These are phyloP conservation scores for Cercospora sp. DNA, from an alignment of 2,329 filamentous ascomycete species.

Conservation along the genomic window DNA sequence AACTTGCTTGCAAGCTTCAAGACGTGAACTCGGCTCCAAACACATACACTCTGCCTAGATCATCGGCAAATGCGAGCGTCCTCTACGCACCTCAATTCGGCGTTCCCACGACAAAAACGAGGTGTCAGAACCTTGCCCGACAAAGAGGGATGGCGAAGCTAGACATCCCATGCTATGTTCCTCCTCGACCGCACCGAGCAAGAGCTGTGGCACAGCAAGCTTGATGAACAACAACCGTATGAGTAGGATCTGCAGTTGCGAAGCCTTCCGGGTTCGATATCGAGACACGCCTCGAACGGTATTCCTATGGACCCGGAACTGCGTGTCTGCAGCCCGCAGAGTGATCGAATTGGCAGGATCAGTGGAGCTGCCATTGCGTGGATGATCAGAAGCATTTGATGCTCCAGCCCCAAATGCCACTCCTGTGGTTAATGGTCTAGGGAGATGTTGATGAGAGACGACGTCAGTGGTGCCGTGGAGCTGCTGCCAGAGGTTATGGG, in stretches of 20 bases:
- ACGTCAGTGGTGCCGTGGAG: background rate
- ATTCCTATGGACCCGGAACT: background rate
- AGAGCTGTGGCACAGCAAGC: background rate
- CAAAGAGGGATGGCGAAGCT: background rate
- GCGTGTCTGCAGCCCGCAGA: background rate
- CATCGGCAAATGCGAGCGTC: background rate
- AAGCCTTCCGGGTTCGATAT: background rate
- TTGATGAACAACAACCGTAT: background rate
- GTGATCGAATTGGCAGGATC: background rate
- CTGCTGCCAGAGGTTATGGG: background rate
- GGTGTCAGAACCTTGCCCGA: conserved; percentile 1
- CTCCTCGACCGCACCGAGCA: background rate
- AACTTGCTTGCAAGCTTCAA: conserved; percentile 1
- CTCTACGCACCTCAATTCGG: conserved; percentile 1
- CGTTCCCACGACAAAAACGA: background rate
- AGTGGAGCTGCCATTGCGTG: background rate
- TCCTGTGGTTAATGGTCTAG: background rate
- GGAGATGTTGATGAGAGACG: background rate
- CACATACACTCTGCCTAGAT: background rate
- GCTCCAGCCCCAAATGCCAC: background rate
- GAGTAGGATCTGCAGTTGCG: background rate
- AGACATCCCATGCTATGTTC: background rate
- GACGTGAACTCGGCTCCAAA: background rate
- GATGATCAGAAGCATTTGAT: background rate
- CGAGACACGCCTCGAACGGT: background rate